A percentile compares a stretch with the other conserved stretches of the same genome.
These are phyloP conservation scores for Naganishia randhawae DNA, from an alignment of 768 basidiomycete genomes.

Conservation along the genomic window DNA sequence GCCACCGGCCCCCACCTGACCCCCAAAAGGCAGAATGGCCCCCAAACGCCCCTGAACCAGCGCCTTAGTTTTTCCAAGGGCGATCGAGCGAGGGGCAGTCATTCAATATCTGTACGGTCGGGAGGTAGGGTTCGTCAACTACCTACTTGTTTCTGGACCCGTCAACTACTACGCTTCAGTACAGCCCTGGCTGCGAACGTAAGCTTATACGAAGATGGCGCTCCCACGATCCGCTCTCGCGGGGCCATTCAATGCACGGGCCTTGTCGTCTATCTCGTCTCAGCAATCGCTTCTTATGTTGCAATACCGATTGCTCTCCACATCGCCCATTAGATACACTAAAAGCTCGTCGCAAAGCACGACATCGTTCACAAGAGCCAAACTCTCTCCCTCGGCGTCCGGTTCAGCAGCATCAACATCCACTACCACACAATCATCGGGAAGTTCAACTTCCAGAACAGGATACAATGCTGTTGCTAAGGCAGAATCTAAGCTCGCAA, in stretches of 20 bases:
- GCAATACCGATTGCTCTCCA: conserved; percentile 9
- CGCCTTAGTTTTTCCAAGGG: too few species aligned
- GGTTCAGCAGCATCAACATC: background rate
- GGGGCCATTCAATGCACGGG: background rate
- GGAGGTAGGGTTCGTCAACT: too few species aligned
- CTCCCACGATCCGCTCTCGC: background rate
- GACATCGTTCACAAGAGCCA: conserved; percentile 14
- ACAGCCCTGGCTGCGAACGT: too few species aligned
- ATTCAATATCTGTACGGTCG: too few species aligned
- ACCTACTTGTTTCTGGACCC: too few species aligned
- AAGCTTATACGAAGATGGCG: background rate
- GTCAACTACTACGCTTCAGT: too few species aligned
- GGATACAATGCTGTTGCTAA: conserved; percentile 20
- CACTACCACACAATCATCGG: conserved; percentile 3
- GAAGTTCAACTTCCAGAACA: background rate
- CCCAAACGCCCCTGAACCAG: too few species aligned
- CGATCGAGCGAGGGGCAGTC: too few species aligned
- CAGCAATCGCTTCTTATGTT: background rate
- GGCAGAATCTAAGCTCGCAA: conserved; percentile 11
- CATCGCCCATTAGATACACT: background rate
- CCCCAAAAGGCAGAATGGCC: too few species aligned
- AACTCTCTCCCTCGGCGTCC: background rate
- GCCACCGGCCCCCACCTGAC: too few species aligned
- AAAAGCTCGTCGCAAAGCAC: background rate
- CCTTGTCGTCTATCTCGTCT: background rate